Base-by-base conservation (phyloP, 2,329 filamentous ascomycete species). In the Metarhizium robertsii region DNA sequence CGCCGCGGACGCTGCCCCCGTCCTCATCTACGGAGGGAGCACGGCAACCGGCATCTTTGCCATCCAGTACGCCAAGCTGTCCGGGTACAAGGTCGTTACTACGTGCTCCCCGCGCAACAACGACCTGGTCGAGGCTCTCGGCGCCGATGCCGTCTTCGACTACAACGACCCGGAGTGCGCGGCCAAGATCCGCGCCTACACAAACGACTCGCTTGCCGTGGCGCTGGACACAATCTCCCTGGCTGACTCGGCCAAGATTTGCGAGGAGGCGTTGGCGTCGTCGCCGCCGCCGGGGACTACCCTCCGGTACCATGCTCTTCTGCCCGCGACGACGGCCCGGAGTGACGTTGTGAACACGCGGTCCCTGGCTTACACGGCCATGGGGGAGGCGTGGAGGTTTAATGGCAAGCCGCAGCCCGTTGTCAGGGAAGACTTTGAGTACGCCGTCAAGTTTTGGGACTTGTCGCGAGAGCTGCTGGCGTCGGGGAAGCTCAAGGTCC, bases 21-120 rank as follows among this genome's bases (percentile, higher is more conserved):
- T 78, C 45, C 60, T 77, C 25, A 74, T 76, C 57, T 75, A 77
- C 54, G 76, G 74, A 46, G 74, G 73, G 16, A 77, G 78, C 65
- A 83, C 77, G 10, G 80, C 79, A 2, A 81, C 80, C 0, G 77
- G 76, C 64, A 77, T 81, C 48, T 76, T 80, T 54, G 75, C 67
- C 5, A 73, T 78, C 59, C 74, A 76, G 61, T 73, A 63, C 58
- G 73, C 73, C 54, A 72, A 71, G 59, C 62, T 69, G n/a, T 72
- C 71, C 6, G 74, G 72, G 5, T 68, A 69, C 38, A 65, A 58
- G 14, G 71, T 76, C 10, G 63, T 73, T 14, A 62, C 74, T 0
- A 75, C 73, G 0, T 61, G 68, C 7, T 75, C 74, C 25, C 67
- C 70, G 16, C 59, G 56, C 55, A 70, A 74, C 61, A 69, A 69